Evolutionary conservation across 2,329 filamentous ascomycete genomes (phyloP), one percentile per base, ranked within the genome.

Genomic region (Xylaria multiplex): DNA sequence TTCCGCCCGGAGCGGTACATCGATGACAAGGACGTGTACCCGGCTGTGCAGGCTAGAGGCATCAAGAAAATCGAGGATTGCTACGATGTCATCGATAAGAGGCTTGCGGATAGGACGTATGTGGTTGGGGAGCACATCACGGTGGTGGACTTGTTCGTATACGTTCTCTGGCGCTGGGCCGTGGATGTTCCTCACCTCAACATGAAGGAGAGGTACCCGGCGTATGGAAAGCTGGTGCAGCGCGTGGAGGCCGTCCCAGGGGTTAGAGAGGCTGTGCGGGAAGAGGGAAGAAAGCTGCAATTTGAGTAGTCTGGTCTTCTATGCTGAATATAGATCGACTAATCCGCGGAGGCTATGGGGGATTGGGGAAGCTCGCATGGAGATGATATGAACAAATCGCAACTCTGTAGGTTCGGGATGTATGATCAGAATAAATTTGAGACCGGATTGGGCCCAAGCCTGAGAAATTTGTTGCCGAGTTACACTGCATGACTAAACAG

Each of bases 1-100:
- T 62, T 71, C 6, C 69, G 73, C 8, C 77, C 78, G 0, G 48
- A 35, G 1, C 69, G 78, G 0, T 80, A 75, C 57, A 72, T 66
- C 0, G 69, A 74, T 14, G 24, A 68, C 6, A 43, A 30, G 6
- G 54, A 61, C 0, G 37, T 63, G n/a, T 64, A 72, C 22, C 16
- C 46, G 1, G 50, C 24, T 0, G 55, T 77, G n/a, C 62, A 54
- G 45, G 52, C 60, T 13, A 69, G 62, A 27, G 74, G 70, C 0
- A 37, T 55, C 46, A 45, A 58, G 3, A 27, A 62, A 1, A 62
- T 75, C 16, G 56, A 67, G 13, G 60, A 40, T 9, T 53, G 53
- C 48, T 73, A 69, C 40, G 59, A 27, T 7, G 32, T 62, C n/a
- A 73, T 76, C 49, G 70, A 76, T 0, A 57, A 65, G 48, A 52